phyloP scores from a whole-genome alignment of 2,329 filamentous ascomycete genomes.

The Dichotomopilus funicola region DNA sequence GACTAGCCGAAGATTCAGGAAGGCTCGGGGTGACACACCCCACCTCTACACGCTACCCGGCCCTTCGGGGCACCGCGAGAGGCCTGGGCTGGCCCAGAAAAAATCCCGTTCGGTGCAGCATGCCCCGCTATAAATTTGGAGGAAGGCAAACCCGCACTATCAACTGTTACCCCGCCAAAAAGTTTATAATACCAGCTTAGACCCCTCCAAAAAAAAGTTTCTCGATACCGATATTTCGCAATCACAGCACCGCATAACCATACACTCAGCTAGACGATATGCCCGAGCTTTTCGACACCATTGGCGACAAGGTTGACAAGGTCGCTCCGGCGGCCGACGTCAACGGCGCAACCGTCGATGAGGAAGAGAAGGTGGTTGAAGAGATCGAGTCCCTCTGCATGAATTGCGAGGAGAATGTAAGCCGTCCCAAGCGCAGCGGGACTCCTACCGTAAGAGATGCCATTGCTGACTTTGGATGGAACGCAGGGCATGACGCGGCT shows the following conservation, averaged over 20 bases:
- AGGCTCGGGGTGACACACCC: constrained; percentile 15
- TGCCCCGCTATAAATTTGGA: constrained; percentile 15
- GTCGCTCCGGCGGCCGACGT: constrained; percentile 36
- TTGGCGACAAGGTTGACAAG: constrained; percentile 54
- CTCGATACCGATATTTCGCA: neutral
- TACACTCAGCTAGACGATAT: constrained; percentile 16
- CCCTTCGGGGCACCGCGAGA: too few relatives aligned
- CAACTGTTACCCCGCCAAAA: constrained; percentile 30
- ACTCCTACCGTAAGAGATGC: neutral
- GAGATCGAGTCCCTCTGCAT: constrained; percentile 77
- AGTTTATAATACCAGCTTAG: constrained; percentile 18
- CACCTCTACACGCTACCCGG: neutral
- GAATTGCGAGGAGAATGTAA: constrained; percentile 75
- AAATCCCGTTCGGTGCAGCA: too few relatives aligned
- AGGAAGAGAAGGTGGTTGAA: constrained; percentile 53
- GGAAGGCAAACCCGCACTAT: neutral
- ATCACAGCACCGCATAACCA: constrained; percentile 29
- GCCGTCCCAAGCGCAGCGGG: constrained; percentile 18
- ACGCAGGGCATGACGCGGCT: constrained; percentile 73
- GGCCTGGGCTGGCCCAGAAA: too few relatives aligned
- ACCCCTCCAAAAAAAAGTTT: constrained; percentile 34
- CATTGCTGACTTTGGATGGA: neutral
- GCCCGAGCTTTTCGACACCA: constrained; percentile 54
- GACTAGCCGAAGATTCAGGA: constrained; percentile 22
- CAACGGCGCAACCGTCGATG: constrained; percentile 30